Percentiles rank a stretch among this genome's conserved stretches.
Evolutionary conservation across 169 alveolate species (phyloP).

Genomic region (Amoebophrya sp.): DNA sequence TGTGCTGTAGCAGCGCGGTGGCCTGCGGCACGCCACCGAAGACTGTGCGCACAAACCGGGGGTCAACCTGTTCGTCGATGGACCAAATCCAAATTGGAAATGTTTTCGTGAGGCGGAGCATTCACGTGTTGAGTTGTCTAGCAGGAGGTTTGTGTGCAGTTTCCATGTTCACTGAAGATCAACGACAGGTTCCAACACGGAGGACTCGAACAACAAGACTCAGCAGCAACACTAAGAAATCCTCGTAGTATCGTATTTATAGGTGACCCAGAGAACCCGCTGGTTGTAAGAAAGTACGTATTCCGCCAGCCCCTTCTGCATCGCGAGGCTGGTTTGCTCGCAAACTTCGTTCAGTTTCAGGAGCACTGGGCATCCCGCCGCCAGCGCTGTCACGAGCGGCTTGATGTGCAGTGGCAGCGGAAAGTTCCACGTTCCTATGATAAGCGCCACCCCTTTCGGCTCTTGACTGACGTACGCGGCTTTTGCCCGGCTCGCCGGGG

Average conservation of each 20-base stretch:
- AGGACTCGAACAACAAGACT: too few species aligned
- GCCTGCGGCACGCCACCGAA: background rate
- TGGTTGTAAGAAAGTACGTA: background rate
- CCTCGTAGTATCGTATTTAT: too few species aligned
- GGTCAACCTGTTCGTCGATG: too few species aligned
- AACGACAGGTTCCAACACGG: too few species aligned
- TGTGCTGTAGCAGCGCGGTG: background rate
- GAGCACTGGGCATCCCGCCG: background rate
- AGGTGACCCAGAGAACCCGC: too few species aligned
- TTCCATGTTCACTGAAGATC: too few species aligned
- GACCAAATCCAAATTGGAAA: too few species aligned
- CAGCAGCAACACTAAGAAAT: too few species aligned
- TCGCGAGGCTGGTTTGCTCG: background rate
- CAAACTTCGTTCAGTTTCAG: background rate
- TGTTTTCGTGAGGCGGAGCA: too few species aligned
- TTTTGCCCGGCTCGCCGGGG: background rate
- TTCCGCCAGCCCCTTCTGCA: background rate
- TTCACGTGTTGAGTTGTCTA: too few species aligned
- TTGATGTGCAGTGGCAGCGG: slow-evolving; percentile 1
- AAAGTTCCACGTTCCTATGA: background rate
- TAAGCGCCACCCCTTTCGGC: background rate
- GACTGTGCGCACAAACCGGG: background rate
- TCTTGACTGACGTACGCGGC: background rate
- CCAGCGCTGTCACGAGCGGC: background rate
- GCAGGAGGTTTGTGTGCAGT: too few species aligned